Conservation (phyloP, 225 moss, liverwort and hornwort genomes). For the Pleurozium schreberi region DNA sequence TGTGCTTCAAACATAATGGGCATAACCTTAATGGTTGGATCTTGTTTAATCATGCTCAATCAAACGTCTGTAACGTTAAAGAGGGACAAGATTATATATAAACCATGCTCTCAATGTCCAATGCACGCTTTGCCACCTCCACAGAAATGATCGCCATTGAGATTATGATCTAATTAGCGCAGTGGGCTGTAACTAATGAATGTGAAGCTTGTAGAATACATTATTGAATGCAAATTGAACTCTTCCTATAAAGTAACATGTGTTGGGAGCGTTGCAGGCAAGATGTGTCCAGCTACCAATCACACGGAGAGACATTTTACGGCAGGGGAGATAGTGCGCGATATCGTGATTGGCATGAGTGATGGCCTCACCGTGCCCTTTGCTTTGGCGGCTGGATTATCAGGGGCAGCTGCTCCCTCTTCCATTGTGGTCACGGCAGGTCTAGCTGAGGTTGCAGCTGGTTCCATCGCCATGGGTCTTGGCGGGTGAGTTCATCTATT, state of each 20-base stretch:
- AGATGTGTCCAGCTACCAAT: conserved; percentile 25
- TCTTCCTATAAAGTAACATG: neutral
- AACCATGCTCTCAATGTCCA: neutral
- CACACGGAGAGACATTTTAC: conserved; percentile 87
- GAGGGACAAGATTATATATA: neutral
- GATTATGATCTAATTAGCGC: neutral
- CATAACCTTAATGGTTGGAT: neutral
- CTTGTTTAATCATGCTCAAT: neutral
- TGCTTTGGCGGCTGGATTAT: conserved; percentile 84
- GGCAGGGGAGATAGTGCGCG: conserved; percentile 82
- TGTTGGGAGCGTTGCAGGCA: neutral
- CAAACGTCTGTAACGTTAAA: neutral
- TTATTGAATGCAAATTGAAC: neutral
- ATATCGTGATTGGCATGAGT: conserved; percentile 94
- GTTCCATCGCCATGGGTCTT: conserved; percentile 95
- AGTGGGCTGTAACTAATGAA: neutral
- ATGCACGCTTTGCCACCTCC: neutral
- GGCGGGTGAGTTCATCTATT: conserved; percentile 58
- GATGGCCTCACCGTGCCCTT: conserved; percentile 98
- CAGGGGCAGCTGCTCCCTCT: conserved; percentile 79
- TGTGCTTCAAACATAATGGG: neutral
- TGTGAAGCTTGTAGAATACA: neutral
- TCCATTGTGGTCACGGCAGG: conserved; percentile 91
- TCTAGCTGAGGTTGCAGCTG: conserved; percentile 90
- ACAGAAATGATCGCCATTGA: neutral